Evolutionary conservation across 306 rosid species (phyloP).

Genomic region (Quercus suber): DNA sequence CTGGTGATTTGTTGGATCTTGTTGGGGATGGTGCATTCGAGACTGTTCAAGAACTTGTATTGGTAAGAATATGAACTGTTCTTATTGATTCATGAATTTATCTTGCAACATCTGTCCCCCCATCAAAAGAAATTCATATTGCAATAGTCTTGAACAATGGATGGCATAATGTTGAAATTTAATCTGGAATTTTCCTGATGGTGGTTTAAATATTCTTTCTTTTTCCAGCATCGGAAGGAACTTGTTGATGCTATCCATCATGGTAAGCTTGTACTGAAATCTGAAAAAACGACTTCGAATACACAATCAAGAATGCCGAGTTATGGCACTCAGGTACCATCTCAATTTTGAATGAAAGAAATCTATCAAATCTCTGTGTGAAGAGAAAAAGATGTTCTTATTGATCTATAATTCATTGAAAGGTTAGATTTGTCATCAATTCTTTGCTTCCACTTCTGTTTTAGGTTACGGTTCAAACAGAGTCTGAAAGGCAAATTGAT

Average conservation of each 20-base stretch:
- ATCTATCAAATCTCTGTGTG: too few relatives aligned
- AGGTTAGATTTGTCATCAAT: conserved; percentile 7
- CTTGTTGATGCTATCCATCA: conserved; percentile 77
- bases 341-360: conserved; percentile 2
- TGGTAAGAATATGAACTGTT: conserved; percentile 48
- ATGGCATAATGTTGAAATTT: background rate
- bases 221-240: conserved; percentile 76
- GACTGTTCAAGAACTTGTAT: conserved; percentile 75
- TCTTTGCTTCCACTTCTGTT: conserved; percentile 9
- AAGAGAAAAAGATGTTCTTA: background rate
- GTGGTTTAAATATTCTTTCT: conserved; percentile 5
- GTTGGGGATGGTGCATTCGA: conserved; percentile 92
- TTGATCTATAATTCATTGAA: conserved; percentile 3
- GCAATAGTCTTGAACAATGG: background rate
- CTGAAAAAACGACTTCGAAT: conserved; percentile 65
- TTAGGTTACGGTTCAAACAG: conserved; percentile 92
- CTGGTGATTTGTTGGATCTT: conserved; percentile 87
- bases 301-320: conserved; percentile 95
- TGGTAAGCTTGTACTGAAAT: conserved; percentile 62
- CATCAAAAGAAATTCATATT: background rate
- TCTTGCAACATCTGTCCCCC: background rate
- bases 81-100: conserved; percentile 10
- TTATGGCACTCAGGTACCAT: conserved; percentile 85
- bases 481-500: conserved; percentile 83
- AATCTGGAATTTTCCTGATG: conserved; percentile 14